Conservation (phyloP, 352 stramenopile species). For the Phytophthora colocasiae region DNA sequence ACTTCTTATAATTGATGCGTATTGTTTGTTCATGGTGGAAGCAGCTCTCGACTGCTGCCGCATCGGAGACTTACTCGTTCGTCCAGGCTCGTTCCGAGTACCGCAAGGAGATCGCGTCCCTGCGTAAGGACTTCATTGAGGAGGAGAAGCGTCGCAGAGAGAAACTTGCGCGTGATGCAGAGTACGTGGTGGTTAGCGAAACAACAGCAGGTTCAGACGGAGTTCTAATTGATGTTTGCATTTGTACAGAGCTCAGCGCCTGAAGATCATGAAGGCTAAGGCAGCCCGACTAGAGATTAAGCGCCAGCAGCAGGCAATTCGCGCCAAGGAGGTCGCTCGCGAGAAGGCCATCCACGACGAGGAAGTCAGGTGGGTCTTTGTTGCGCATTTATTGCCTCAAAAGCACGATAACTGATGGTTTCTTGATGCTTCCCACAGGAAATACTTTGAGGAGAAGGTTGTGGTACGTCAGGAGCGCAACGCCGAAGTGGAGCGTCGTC, state of each 20-base stretch:
- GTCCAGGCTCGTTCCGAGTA: conserved; percentile 78
- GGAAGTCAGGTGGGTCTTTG: conserved; percentile 60
- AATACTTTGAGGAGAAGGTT: conserved; percentile 86
- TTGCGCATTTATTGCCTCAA: neutral
- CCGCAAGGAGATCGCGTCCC: conserved; percentile 62
- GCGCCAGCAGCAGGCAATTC: conserved; percentile 85
- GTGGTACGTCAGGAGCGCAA: conserved; percentile 69
- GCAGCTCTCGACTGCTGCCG: conserved; percentile 53
- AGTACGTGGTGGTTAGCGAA: conserved; percentile 48
- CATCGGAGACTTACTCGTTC: conserved; percentile 71
- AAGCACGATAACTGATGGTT: neutral
- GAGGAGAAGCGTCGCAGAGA: conserved; percentile 75
- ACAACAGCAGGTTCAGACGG: neutral
- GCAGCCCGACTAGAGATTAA: conserved; percentile 88
- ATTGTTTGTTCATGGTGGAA: neutral
- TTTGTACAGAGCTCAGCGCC: conserved; percentile 64
- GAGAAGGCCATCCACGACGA: conserved; percentile 86
- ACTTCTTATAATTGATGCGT: no score
- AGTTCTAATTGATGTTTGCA: conserved; percentile 5
- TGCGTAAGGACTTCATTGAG: conserved; percentile 81
- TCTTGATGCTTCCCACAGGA: conserved; percentile 30
- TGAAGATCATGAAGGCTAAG: conserved; percentile 90
- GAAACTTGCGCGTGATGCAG: conserved; percentile 85
- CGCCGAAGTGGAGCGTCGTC: conserved; percentile 71
- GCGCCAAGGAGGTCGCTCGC: conserved; percentile 78